These are phyloP conservation scores for Amanita subjunquillea DNA, from an alignment of 768 basidiomycete genomes.

Conservation along the genomic window DNA sequence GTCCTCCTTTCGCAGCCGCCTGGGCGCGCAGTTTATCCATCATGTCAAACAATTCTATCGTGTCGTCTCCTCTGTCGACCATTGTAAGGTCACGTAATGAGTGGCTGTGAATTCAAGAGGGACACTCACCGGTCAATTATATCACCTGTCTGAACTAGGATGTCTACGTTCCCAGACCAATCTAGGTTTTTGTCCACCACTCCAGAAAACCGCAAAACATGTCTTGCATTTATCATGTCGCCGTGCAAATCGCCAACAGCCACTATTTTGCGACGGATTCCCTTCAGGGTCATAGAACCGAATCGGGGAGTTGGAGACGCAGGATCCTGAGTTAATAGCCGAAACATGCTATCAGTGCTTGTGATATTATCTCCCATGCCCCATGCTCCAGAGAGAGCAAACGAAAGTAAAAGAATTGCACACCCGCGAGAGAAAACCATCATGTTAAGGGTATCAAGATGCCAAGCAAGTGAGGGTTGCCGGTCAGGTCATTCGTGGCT, in stretches of 20 bases:
- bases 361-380: not conserved
- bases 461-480: not conserved
- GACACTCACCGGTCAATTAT: constrained; percentile 75
- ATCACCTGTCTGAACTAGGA: constrained; percentile 93
- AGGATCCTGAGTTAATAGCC: not conserved
- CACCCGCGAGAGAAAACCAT: not conserved
- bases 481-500: too few relatives aligned
- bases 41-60: constrained; percentile 73
- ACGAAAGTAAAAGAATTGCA: not conserved
- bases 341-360: not conserved
- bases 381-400: not conserved
- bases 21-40: constrained; percentile 79
- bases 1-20: constrained; percentile 59
- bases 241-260: constrained; percentile 93
- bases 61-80: constrained; percentile 63
- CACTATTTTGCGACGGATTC: constrained; percentile 52
- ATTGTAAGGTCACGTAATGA: not conserved
- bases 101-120: not conserved
- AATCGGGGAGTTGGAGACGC: not conserved
- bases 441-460: not conserved
- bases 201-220: constrained; percentile 70
- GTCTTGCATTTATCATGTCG: constrained; percentile 65
- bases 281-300: constrained; percentile 4
- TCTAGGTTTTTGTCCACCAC: constrained; percentile 63
- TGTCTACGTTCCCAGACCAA: constrained; percentile 79